Percentiles rank a stretch among this genome's conserved stretches.
Evolutionary conservation across 2,329 filamentous ascomycete species (phyloP).

Genomic region (Exophiala lecanii-corni): DNA sequence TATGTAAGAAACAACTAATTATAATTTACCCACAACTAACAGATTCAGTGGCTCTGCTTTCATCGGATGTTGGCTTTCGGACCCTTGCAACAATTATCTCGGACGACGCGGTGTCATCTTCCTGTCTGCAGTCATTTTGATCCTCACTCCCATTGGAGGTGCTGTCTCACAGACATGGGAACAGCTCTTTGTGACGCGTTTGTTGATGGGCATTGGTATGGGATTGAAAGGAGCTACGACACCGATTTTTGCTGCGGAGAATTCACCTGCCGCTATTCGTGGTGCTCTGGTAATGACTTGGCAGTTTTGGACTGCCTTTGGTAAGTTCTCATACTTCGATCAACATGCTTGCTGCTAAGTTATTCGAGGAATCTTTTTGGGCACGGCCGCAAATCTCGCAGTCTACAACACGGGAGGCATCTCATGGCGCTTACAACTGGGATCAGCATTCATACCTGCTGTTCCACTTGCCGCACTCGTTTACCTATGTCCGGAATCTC

Average conservation of each 20-base stretch:
- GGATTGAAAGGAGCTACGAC: constrained; percentile 30
- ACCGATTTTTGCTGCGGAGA: constrained; percentile 30
- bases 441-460: constrained; percentile 61
- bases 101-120: constrained; percentile 31
- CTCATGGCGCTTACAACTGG: constrained; percentile 60
- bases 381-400: constrained; percentile 57
- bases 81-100: constrained; percentile 29
- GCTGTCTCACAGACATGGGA: constrained; percentile 29
- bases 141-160: constrained; percentile 29
- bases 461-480: constrained; percentile 55
- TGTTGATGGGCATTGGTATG: constrained; percentile 31
- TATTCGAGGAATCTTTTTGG: constrained; percentile 36
- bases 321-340: no score
- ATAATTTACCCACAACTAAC: no score
- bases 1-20: constrained; percentile 41
- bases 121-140: constrained; percentile 30
- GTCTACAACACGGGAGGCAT: constrained; percentile 56
- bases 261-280: constrained; percentile 28
- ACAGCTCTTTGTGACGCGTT: constrained; percentile 27
- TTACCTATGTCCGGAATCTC: constrained; percentile 42
- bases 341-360: no score
- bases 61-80: constrained; percentile 36
- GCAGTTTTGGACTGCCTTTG: constrained; percentile 22
- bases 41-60: constrained; percentile 62
- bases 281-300: constrained; percentile 31